Base-by-base conservation (phyloP, 2,329 filamentous ascomycete genomes). In the Colletotrichum eleusines region DNA sequence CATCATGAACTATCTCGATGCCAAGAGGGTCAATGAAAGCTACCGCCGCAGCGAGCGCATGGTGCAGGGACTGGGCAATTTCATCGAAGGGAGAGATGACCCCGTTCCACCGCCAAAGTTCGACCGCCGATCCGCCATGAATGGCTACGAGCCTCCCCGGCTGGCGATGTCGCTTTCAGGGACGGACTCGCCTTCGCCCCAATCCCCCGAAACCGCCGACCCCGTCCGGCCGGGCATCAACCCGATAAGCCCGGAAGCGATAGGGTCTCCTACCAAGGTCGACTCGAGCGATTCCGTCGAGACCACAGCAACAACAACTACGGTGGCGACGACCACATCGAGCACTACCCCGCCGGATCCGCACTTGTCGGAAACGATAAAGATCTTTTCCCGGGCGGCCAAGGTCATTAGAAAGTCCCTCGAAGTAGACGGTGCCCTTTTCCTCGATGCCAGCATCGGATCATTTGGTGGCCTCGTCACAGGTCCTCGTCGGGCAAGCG, bases 311-410 rank as follows among this genome's bases (percentile, higher is more conserved):
- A 54, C 65, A 20, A 64, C 57, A 6, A 57, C 58, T 2, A 73
- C 72, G 7, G 33, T 72, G 12, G 64, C 69, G 18, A 69, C 72
- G 3, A 73, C 72, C 1, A 72, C 65, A 35, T 73, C 69, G 14
- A 73, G 58, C 23, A 63, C 66, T 11, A 69, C 68, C 2, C 64
- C 63, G 8, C 72, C 72, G 5, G 72, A 74, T 26, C 72, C 72
- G 5, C 72, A 66, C 26, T 26, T 73, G 48, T 64, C 48, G 18
- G 72, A 68, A 23, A 60, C 72, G 6, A 61, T 68, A 46, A 66
- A 75, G 6, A 74, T 84, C 2, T 84, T 85, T 58, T 80, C 80
- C 0, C 83, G 81, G 28, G 85, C 84, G 12, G 81, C 84, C 16
- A 80, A 80, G 28, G 77, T 86, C 2, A 77, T 86, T 9, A 75